Evolutionary conservation across 2,329 filamentous ascomycete species (phyloP), one percentile per base, ranked within the genome.

Genomic region (Colletotrichum euphorbiae): DNA sequence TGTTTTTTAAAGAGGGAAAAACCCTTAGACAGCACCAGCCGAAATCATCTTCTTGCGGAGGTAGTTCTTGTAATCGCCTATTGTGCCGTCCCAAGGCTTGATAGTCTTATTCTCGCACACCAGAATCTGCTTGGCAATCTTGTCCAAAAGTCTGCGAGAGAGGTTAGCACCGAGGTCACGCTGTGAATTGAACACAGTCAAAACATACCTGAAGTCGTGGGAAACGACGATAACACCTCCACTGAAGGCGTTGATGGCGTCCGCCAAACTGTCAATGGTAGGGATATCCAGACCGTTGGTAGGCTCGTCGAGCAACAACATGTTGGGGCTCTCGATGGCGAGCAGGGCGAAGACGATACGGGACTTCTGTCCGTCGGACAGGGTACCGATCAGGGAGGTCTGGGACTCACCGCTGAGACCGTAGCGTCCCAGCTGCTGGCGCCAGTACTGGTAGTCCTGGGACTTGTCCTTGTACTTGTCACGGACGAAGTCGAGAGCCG

Each of bases 251-350:
- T 98, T 97, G 84, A 99, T 99, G 75, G 96, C 96, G 77, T 99
- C 95, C 3, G 96, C 97, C 83, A 99, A 83, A 82, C 91, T 94
- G 85, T 99, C 96, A 77, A 99, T 99, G 61, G 96, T 98, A 33
- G 96, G 94, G 73, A 99, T 99, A 87, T 99, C 96, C 71, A 99
- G 86, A 88, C 96, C 96, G 90, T 99, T 99, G 79, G 96, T 99
- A 80, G 96, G 97, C 85, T 99, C 96, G 84, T 99, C 96, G 64
- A 99, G 89, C 74, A 99, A 83, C 75, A 99, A 83, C 96, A 99
- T 99, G 87, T 99, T 99, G 74, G 96, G 96, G 31, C 90, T 85
- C 75, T 99, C 96, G 73, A 99, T 98, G 72, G 96, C 96, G 72
- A 99, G 85, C 74, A 99, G 86, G 45, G 96, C 96, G 79, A 99